These are phyloP conservation scores for Ogataea zsoltii DNA, from an alignment of 805 yeast species.

Conservation along the genomic window DNA sequence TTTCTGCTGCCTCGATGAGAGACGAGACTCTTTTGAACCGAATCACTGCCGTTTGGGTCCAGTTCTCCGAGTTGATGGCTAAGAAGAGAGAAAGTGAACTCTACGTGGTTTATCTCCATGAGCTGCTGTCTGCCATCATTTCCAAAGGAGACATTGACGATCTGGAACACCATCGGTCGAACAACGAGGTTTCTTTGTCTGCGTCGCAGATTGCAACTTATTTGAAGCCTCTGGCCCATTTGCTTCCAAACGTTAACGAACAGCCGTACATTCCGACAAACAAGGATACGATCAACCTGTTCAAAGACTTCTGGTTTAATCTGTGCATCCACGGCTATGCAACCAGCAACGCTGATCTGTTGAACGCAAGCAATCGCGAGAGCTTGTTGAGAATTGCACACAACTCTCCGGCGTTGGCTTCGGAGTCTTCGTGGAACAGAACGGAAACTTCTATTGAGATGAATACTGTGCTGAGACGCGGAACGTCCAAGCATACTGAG, in stretches of 20 bases:
- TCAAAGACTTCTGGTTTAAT: conserved; percentile 93
- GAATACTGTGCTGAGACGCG: conserved; percentile 86
- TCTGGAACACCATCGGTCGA: conserved; percentile 75
- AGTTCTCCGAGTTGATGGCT: conserved; percentile 40
- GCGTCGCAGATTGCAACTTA: conserved; percentile 67
- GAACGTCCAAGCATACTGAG: conserved; percentile 79
- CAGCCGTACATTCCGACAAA: conserved; percentile 46
- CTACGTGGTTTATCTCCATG: conserved; percentile 59
- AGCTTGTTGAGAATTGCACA: conserved; percentile 74
- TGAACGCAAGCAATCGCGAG: conserved; percentile 40
- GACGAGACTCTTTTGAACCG: conserved; percentile 40
- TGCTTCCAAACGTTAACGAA: conserved; percentile 61
- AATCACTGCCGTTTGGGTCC: conserved; percentile 51
- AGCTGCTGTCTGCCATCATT: conserved; percentile 65
- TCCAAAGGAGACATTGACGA: conserved; percentile 78
- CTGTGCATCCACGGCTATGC: conserved; percentile 88
- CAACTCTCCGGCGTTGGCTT: conserved; percentile 84
- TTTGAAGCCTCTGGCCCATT: conserved; percentile 71
- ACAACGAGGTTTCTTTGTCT: conserved; percentile 64
- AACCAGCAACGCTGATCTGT: conserved; percentile 51
- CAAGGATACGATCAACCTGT: conserved; percentile 54
- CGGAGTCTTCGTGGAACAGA: conserved; percentile 75
- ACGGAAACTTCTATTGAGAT: conserved; percentile 91
- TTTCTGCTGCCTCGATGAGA: conserved; percentile 45
- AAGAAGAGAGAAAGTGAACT: conserved; percentile 42